Evolutionary conservation across 306 rosid genomes (phyloP).

Genomic region (Luffa aegyptiaca): DNA sequence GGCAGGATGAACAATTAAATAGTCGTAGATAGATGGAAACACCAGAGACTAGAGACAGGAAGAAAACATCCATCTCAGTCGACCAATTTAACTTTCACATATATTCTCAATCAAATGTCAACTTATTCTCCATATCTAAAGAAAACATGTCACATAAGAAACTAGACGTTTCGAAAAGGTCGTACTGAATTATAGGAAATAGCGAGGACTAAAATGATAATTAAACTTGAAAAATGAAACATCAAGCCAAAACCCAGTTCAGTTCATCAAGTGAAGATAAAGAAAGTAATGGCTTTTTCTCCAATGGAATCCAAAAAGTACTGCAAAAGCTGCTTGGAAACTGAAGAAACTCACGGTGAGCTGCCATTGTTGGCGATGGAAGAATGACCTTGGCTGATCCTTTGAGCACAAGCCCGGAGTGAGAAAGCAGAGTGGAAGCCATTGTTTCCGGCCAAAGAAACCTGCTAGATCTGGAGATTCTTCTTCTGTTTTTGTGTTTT

Average conservation of each 20-base stretch:
- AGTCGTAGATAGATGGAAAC: too few relatives aligned
- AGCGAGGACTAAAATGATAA: not conserved
- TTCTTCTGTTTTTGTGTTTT: not conserved
- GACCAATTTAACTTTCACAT: too few relatives aligned
- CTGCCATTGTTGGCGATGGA: not conserved
- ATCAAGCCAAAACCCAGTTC: not conserved
- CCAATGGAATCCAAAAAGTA: not conserved
- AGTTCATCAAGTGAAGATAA: not conserved
- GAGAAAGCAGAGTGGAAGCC: conserved; percentile 4
- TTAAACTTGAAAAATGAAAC: not conserved
- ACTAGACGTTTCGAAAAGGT: not conserved
- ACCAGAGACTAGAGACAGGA: too few relatives aligned
- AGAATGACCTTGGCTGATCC: not conserved
- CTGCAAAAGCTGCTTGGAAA: not conserved
- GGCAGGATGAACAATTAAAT: not conserved
- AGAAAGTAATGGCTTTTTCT: not conserved
- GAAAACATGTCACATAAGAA: too few relatives aligned
- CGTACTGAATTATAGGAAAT: too few relatives aligned
- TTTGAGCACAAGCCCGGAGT: not conserved
- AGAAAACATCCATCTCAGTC: too few relatives aligned
- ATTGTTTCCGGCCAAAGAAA: not conserved
- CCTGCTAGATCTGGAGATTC: not conserved
- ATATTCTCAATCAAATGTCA: not conserved
- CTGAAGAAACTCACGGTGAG: not conserved
- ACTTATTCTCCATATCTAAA: not conserved